phyloP scores from a whole-genome alignment of 768 basidiomycete species.

The Lactifluus hygrophoroides region DNA sequence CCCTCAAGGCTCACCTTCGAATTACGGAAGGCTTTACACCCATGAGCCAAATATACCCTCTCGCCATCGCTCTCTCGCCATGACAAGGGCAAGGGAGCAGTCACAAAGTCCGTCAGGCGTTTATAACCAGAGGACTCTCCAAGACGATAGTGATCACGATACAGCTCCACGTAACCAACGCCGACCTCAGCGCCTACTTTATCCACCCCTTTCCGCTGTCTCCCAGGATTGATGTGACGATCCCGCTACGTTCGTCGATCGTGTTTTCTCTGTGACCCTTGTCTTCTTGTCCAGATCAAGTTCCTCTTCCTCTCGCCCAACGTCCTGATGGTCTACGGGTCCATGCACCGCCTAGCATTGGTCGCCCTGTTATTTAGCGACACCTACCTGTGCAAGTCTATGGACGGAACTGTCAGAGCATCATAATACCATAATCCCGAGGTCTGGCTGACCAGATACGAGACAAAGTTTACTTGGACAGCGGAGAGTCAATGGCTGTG shows the following conservation, averaged over 20 bases:
- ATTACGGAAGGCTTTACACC: not conserved
- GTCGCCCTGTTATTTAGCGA: not conserved
- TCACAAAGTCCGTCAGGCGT: not conserved
- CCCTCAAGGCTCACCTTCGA: not conserved
- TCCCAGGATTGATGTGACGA: not conserved
- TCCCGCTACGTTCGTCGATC: not conserved
- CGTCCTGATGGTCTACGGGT: not conserved
- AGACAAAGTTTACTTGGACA: too few species aligned
- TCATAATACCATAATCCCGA: not conserved
- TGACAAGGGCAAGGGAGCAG: not conserved
- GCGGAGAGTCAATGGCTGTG: too few species aligned
- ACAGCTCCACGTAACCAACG: not conserved
- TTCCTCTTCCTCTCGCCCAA: not conserved
- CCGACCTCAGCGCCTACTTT: not conserved
- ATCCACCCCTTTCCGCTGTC: not conserved
- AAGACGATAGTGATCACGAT: not conserved
- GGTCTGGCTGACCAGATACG: too few species aligned
- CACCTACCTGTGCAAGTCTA: not conserved
- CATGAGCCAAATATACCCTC: not conserved
- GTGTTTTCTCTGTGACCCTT: not conserved
- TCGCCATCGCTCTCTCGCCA: not conserved
- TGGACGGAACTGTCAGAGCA: not conserved
- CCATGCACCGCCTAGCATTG: not conserved
- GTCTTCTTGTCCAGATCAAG: not conserved
- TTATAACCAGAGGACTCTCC: not conserved